phyloP scores from a whole-genome alignment of 148 eudicot species.

The Drosera capensis region DNA sequence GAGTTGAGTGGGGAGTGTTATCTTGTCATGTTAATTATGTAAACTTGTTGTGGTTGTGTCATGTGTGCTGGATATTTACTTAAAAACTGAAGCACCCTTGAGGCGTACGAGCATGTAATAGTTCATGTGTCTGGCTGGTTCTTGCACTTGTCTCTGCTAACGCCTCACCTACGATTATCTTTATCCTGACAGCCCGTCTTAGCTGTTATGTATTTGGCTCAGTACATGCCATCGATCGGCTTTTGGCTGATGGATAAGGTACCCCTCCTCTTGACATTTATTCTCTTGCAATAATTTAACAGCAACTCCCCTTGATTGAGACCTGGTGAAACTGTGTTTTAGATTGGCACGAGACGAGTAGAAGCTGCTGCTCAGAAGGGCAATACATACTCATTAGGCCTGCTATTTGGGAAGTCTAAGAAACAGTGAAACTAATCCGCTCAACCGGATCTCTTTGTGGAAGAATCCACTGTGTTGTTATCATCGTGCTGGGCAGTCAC shows the following conservation, averaged over 20 bases:
- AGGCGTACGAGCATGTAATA: too few relatives aligned
- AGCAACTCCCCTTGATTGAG: background rate
- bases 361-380: slow-evolving; percentile 60
- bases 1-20: too few relatives aligned
- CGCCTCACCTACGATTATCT: too few relatives aligned
- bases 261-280: background rate
- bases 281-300: slow-evolving; percentile 1
- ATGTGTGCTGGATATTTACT: too few relatives aligned
- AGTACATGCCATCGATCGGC: slow-evolving; percentile 78
- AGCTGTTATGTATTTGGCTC: slow-evolving; percentile 86
- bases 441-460: too few relatives aligned
- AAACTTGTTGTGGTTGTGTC: too few relatives aligned
- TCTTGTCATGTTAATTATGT: too few relatives aligned
- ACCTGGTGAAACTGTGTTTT: slow-evolving; percentile 1
- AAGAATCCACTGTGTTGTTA: too few relatives aligned
- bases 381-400: slow-evolving; percentile 45
- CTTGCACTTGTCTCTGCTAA: too few relatives aligned
- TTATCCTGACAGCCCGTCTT: slow-evolving; percentile 68
- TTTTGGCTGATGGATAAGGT: slow-evolving; percentile 97
- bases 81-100: too few relatives aligned
- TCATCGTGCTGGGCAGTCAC: too few relatives aligned
- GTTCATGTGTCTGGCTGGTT: too few relatives aligned
- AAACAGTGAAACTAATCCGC: slow-evolving; percentile 13
- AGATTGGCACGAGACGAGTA: slow-evolving; percentile 76
- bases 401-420: slow-evolving; percentile 48